These are phyloP conservation scores for Gorgonomyces haynaldii DNA, from an alignment of 192 early-diverging fungal genomes.

Conservation along the genomic window DNA sequence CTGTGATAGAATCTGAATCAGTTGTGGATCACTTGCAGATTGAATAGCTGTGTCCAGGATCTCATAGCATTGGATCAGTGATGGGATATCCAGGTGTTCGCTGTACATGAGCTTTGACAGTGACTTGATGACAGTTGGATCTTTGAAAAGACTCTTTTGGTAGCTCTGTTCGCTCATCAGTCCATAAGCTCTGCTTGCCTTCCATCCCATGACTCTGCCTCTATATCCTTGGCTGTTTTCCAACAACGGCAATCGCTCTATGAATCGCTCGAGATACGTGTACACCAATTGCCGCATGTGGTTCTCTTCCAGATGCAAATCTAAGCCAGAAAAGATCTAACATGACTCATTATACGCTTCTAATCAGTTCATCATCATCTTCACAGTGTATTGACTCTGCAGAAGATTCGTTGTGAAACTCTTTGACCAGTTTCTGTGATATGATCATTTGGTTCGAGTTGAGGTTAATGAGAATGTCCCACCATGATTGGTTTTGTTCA, in stretches of 20 bases:
- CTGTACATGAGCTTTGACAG: conserved; percentile 33
- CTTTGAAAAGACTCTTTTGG: too few relatives aligned
- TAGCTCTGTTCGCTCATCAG: too few relatives aligned
- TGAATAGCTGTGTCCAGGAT: conserved; percentile 55
- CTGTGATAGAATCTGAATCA: conserved; percentile 67
- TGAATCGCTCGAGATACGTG: conserved; percentile 73
- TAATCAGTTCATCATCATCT: conserved; percentile 24
- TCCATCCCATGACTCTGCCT: too few relatives aligned
- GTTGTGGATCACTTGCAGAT: conserved; percentile 58
- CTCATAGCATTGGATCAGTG: too few relatives aligned
- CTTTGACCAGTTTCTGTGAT: background rate
- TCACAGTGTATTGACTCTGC: conserved; percentile 12
- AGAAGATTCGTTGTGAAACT: background rate
- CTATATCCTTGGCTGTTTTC: too few relatives aligned
- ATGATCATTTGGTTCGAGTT: conserved; percentile 89
- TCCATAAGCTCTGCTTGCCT: too few relatives aligned
- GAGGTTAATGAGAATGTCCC: conserved; percentile 94
- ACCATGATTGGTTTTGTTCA: conserved; percentile 85
- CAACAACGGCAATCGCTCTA: conserved; percentile 28
- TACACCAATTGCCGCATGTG: conserved; percentile 80
- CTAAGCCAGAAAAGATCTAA: conserved; percentile 5
- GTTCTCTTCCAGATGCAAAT: conserved; percentile 40
- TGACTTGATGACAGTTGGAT: too few relatives aligned
- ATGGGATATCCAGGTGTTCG: conserved; percentile 47
- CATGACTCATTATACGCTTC: conserved; percentile 6